Evolutionary conservation across 768 basidiomycete species (phyloP), one percentile per base, ranked within the genome.

Genomic region (Amylocystis lapponica): DNA sequence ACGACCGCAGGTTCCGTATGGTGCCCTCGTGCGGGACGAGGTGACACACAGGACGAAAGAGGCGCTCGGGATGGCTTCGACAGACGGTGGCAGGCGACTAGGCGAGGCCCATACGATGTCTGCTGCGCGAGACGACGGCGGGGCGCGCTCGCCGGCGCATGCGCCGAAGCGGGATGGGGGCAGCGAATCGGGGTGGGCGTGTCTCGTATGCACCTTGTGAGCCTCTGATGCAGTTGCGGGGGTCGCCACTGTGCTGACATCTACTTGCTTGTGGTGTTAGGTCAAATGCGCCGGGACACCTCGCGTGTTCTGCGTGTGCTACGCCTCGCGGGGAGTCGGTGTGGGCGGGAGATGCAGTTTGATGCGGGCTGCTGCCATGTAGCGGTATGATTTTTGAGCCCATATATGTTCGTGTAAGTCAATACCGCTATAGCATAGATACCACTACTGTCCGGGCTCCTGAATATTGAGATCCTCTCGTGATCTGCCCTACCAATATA

Each of bases 131-230:
- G n/a, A 20, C 8, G 21, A 2, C 19, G 27, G 23, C 14, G 43
- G 34, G 16, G 4, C 23, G 17, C 37, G 25, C 12, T 23, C 5
- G 3, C 33, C 20, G 26, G 13, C 17, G 17, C 19, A 30, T 17
- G 27, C 7, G 26, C 16, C 13, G 35, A 17, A 34, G 27, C 13
- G n/a, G 36, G 9, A 34, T 34, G 12, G 48, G 9, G 29, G 9
- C 27, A 23, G 20, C 4, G 19, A 6, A 42, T 20, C 23, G 39
- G 26, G 51, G 14, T 85, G 83, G 83, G 55, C 56, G 31, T 86
- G 83, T 52, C 50, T 63, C 11, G 64, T 77, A 17, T 86, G 83
- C 46, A 86, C 83, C 5, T 57, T 86, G 83, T 85, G 36, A 31
- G 29, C 40, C 31, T 37, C 16, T 13, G 2, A 25, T 23, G 16